Evolutionary conservation across 176 grass and related monocot genomes (phyloP).

Genomic region (Calamus simplicifolius): DNA sequence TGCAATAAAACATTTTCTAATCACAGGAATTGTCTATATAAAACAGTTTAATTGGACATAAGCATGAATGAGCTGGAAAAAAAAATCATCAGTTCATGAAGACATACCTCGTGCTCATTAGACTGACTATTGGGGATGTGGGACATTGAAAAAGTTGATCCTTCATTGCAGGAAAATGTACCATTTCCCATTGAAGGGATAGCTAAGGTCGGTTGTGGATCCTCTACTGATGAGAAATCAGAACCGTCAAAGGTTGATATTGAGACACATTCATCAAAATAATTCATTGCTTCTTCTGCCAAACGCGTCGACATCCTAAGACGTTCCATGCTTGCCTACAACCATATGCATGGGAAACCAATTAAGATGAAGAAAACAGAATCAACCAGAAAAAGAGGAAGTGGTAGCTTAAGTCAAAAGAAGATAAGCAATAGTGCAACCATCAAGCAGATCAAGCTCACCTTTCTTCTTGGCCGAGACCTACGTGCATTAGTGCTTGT

Average conservation of each 20-base stretch:
- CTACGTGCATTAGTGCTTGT: slow-evolving; percentile 34
- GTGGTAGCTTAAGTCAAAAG: neutral
- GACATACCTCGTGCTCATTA: slow-evolving; percentile 28
- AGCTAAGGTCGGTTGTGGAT: slow-evolving; percentile 36
- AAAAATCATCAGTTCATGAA: neutral
- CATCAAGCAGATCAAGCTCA: neutral
- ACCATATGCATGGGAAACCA: slow-evolving; percentile 11
- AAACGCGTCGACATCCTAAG: slow-evolving; percentile 65
- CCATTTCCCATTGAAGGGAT: slow-evolving; percentile 32
- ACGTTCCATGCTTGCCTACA: slow-evolving; percentile 52
- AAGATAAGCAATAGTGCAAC: neutral
- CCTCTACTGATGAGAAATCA: slow-evolving; percentile 78
- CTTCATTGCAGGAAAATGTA: slow-evolving; percentile 42
- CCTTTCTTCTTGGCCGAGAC: slow-evolving; percentile 57
- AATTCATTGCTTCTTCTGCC: slow-evolving; percentile 86
- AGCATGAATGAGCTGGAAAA: neutral
- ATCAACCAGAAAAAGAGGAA: neutral
- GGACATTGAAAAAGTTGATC: slow-evolving; percentile 29
- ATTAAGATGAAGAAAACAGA: neutral
- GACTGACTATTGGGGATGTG: slow-evolving; percentile 21
- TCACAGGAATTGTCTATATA: neutral
- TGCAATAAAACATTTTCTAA: neutral
- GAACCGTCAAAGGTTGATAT: slow-evolving; percentile 81
- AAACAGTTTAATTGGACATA: too few species aligned
- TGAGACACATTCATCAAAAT: slow-evolving; percentile 95